These are phyloP conservation scores for Populus alba DNA, from an alignment of 345 rosid species.

Conservation along the genomic window DNA sequence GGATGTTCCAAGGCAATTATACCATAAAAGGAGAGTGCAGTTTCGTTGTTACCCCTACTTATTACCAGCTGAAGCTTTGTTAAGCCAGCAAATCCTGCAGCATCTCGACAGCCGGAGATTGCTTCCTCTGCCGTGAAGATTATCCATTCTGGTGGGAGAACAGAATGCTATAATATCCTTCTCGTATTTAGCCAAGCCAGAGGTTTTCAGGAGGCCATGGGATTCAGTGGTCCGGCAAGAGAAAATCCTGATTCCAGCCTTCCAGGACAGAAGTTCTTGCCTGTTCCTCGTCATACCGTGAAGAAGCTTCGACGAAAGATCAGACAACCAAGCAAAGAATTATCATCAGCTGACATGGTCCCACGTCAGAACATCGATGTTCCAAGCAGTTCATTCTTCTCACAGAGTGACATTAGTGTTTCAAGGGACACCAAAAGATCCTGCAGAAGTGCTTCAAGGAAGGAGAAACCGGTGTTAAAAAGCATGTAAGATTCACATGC, in stretches of 20 bases:
- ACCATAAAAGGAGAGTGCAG: background rate
- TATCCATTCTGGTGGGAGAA: conserved; percentile 38
- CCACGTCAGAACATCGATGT: background rate
- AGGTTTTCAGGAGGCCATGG: conserved; percentile 49
- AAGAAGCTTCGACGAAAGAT: conserved; percentile 36
- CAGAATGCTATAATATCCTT: conserved; percentile 39
- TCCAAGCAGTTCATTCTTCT: background rate
- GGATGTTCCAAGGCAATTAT: background rate
- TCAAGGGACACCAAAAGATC: conserved; percentile 6
- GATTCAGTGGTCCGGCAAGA: conserved; percentile 38
- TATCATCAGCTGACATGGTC: background rate
- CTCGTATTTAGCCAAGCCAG: conserved; percentile 40
- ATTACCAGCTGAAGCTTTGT: background rate
- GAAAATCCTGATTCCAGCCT: conserved; percentile 40
- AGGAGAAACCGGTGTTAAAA: conserved; percentile 9
- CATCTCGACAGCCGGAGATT: background rate
- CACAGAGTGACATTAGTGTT: conserved; percentile 2
- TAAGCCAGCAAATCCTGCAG: background rate
- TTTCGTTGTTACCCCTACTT: background rate
- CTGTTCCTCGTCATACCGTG: conserved; percentile 39
- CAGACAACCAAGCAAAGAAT: conserved; percentile 9
- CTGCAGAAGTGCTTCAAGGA: conserved; percentile 4
- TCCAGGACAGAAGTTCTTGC: conserved; percentile 35
- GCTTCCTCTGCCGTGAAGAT: conserved; percentile 27
- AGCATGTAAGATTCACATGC: conserved; percentile 31